A percentile compares a stretch with the other conserved stretches of the same genome.
phyloP scores from a whole-genome alignment of 805 yeast genomes.

The Cyberlindnera saturnus region DNA sequence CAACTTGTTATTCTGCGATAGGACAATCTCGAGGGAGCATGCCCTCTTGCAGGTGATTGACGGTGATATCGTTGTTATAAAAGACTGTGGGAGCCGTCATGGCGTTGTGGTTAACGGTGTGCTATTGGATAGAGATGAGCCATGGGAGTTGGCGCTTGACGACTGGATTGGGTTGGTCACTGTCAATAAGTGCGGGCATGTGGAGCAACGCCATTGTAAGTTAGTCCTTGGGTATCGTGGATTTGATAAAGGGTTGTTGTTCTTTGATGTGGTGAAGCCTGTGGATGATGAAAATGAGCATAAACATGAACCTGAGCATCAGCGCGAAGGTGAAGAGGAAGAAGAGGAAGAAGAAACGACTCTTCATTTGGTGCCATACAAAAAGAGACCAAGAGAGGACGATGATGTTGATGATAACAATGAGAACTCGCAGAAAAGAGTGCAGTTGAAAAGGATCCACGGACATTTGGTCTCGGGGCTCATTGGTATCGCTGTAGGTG shows the following conservation, averaged over 20 bases:
- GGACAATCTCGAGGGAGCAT: slow-evolving; percentile 1
- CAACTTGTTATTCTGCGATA: background rate
- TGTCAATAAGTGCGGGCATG: background rate
- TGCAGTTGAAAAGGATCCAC: background rate
- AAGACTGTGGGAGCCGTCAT: slow-evolving; percentile 3
- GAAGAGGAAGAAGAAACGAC: background rate
- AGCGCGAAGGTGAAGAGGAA: background rate
- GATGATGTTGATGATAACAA: background rate
- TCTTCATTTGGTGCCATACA: too few relatives aligned
- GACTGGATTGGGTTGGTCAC: slow-evolving; percentile 10
- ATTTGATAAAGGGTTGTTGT: background rate
- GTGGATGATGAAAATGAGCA: background rate
- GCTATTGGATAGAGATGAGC: background rate
- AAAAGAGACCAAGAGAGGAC: background rate
- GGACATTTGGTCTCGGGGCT: slow-evolving; percentile 5
- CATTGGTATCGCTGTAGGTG: slow-evolving; percentile 10
- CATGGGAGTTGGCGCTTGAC: slow-evolving; percentile 1
- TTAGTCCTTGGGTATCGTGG: slow-evolving; percentile 3
- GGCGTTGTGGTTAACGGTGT: slow-evolving; percentile 7
- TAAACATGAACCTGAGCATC: background rate
- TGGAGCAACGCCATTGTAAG: slow-evolving; percentile 3
- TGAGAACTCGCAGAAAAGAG: background rate
- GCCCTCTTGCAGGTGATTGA: background rate
- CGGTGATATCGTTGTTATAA: background rate
- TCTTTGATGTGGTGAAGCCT: slow-evolving; percentile 3